A percentile compares a stretch with the other conserved stretches of the same genome.
Conservation (phyloP, 2,329 filamentous ascomycete species). For the Xylariaceae sp. region DNA sequence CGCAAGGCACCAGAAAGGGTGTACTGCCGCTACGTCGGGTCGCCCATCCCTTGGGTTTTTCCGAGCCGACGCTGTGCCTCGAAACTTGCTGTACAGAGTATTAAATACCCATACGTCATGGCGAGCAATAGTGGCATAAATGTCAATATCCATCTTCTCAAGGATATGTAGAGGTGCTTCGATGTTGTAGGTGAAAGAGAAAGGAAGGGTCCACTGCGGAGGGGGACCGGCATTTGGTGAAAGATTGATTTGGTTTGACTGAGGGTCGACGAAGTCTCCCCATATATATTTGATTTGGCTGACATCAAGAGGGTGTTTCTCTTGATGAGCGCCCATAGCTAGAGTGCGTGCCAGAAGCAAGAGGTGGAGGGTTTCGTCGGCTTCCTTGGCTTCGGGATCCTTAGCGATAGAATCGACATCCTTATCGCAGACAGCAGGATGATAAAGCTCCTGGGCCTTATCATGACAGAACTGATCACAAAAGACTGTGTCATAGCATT, state of each 20-base stretch:
- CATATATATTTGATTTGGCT: conserved; percentile 64
- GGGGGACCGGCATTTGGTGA: conserved; percentile 53
- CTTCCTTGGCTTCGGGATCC: conserved; percentile 56
- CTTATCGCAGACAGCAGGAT: conserved; percentile 62
- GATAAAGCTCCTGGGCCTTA: conserved; percentile 56
- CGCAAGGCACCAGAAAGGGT: conserved; percentile 92
- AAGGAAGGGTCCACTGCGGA: conserved; percentile 66
- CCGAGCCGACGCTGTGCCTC: conserved; percentile 84
- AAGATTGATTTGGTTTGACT: conserved; percentile 50
- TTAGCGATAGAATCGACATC: conserved; percentile 64
- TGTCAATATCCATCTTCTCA: conserved; percentile 80
- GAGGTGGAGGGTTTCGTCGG: conserved; percentile 59
- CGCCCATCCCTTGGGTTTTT: conserved; percentile 72
- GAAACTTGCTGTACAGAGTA: conserved; percentile 87
- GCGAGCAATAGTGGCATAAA: conserved; percentile 54
- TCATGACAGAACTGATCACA: conserved; percentile 58
- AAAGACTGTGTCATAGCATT: conserved; percentile 64
- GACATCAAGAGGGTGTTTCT: conserved; percentile 60
- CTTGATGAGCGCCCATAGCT: conserved; percentile 60
- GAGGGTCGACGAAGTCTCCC: conserved; percentile 59
- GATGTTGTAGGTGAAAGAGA: conserved; percentile 73
- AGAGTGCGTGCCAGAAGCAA: conserved; percentile 59
- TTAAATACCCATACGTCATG: conserved; percentile 84
- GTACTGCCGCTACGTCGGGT: conserved; percentile 88
- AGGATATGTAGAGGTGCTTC: conserved; percentile 71